Evolutionary conservation across 768 basidiomycete genomes (phyloP), one percentile per base, ranked within the genome.

Genomic region (Russula ochroleuca): DNA sequence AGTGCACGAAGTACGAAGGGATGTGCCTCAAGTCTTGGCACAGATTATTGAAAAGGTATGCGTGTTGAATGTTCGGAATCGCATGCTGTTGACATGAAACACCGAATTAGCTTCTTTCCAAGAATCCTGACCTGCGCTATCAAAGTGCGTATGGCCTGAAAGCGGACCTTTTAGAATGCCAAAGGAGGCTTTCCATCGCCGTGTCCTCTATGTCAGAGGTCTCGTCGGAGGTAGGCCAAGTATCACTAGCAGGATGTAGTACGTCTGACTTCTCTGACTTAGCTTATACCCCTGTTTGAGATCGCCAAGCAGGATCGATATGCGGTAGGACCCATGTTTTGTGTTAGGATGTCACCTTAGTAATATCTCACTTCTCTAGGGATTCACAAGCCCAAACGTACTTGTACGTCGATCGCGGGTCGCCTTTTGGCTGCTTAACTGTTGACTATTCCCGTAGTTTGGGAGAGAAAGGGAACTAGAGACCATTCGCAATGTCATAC

Each of bases 391-490:
- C 68, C 87, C 88, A 2, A 80, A 83, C 43, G 79, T 81, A 38
- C 73, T 90, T 75, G 86, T 87, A 74, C 64, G 78, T 69, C 21
- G 1, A 28, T 45, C 13, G n/a, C 17, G 10, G 3, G 50, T 45
- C 25, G 21, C 21, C 2, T 13, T 41, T 25, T 17, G 1, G 28
- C 62, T 43, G 7, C 59, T 63, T 54, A 41, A 35, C 21, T 3
- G 43, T 31, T 23, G 15, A 48, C 43, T 40, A 38, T 57, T n/a
- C 8, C 7, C 21, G 37, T 51, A 85, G 83, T 89, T 86, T 70
- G 88, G 88, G 8, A 80, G 88, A 51, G 86, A 88, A 54, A 85
- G 81, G 68, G 87, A 89, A 72, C 74, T 89, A 1, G 87, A 89
- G 49, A 74, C 77, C 49, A 85, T 90, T 61, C 80, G 85, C 52